Percentiles rank a stretch among this genome's conserved stretches.
Evolutionary conservation across 192 early-diverging fungal genomes (phyloP).

Genomic region (Mortierella hygrophila): DNA sequence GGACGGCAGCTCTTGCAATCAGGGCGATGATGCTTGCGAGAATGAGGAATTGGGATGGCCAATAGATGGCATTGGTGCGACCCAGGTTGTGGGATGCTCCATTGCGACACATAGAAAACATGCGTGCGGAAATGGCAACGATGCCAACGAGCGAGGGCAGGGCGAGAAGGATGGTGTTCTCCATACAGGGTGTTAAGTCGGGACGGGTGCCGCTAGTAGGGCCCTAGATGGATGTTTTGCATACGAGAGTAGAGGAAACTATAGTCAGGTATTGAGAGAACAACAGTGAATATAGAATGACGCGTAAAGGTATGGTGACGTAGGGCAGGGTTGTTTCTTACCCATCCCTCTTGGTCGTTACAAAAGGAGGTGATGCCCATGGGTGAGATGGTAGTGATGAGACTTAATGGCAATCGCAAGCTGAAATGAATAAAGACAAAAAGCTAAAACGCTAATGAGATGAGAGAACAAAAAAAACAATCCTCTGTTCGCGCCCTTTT

Average conservation of each 20-base stretch:
- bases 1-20: slow-evolving; percentile 31
- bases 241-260: background rate
- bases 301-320: background rate
- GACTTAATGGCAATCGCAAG: background rate
- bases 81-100: slow-evolving; percentile 32
- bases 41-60: slow-evolving; percentile 49
- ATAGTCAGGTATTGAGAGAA: background rate
- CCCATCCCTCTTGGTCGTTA: slow-evolving; percentile 37
- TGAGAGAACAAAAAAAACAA: background rate
- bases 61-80: slow-evolving; percentile 44
- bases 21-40: slow-evolving; percentile 20
- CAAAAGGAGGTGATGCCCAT: slow-evolving; percentile 30
- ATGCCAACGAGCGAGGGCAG: slow-evolving; percentile 31
- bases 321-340: background rate
- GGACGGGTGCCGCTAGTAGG: slow-evolving; percentile 26
- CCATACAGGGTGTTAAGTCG: slow-evolving; percentile 41
- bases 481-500: background rate
- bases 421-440: background rate
- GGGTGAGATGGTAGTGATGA: background rate
- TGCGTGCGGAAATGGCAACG: slow-evolving; percentile 8
- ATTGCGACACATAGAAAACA: slow-evolving; percentile 16
- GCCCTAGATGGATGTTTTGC: slow-evolving; percentile 16
- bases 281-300: background rate
- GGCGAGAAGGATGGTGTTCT: slow-evolving; percentile 38
- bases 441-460: background rate